Base-by-base conservation (phyloP, 306 rosid genomes). In the Hippophae rhamnoides region DNA sequence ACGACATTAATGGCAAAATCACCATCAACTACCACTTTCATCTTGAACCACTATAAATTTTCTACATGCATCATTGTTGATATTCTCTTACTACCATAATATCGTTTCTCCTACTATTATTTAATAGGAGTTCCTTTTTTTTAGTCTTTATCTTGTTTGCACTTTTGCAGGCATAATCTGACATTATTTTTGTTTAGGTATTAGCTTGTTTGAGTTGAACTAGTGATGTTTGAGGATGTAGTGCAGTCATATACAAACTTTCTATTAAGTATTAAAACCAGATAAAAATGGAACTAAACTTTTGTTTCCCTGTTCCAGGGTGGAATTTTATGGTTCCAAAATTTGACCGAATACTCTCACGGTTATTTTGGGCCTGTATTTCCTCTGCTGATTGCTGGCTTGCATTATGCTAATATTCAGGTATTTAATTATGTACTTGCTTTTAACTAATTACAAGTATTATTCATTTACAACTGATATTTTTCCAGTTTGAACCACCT, bases 291-390 rank as follows among this genome's bases (percentile, higher is more conserved):
- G 41, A 64, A 12, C 51, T 47, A 72, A 48, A 51, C 68, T 58
- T 72, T 12, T 64, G 61, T 76, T 58, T 63, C 87, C 69, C 11
- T 61, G 62, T 76, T 59, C 62, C 89, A 92, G 98, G 98, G 98
- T 61, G 98, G 96, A 65, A 75, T 84, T 74, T 66, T 87, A 43
- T 92, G 98, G 98, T 92, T 92, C 79, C 87, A 78, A 65, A 80
- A 92, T 78, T 82, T 92, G 75, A 74, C 95, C 54, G 87, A 81
- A 61, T 67, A 71, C 45, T 72, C 98, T 57, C 87, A 79, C 9
- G 95, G 96, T 54, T 75, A 79, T 67, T 72, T 72, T 14, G 96
- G 98, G 57, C 66, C 82, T 78, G 70, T 83, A 76, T 83, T 87
- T 74, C 98, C 98, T 51, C 23, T 81, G 49, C 52, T 85, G 70